Evolutionary conservation across 805 yeast species (phyloP), one percentile per base, ranked within the genome.

Genomic region (Deakozyma indianensis): DNA sequence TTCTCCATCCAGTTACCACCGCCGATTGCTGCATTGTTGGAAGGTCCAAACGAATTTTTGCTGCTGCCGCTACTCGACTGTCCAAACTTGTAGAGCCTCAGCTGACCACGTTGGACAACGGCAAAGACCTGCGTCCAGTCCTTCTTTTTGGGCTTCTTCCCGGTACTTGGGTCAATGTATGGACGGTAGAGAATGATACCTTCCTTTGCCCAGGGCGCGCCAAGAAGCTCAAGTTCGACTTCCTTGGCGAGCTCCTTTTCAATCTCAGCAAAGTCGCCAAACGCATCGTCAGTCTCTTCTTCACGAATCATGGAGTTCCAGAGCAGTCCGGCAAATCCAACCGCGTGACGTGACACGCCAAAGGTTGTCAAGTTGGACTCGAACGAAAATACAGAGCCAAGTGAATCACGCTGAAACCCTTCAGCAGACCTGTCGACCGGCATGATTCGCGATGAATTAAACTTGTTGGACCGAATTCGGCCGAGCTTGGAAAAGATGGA

Each of bases 191-290:
- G 67, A 44, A 47, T 21, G 43, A 41, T 23, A 1, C 92, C 90
- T 61, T 82, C 90, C 56, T 82, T 79, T 47, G 78, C 69, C 76
- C 84, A 82, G 1, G 92, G 90, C 0, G 88, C 77, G 1, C 90
- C 90, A 44, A 71, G 70, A 41, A 77, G 65, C 54, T 79, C 87
- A 47, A 80, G 64, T 32, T 73, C 74, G 51, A 74, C 68, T 58
- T 80, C 86, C 47, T 69, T 71, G 25, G 70, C 70, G 51, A 71
- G 71, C 51, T 64, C 68, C 22, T 51, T 45, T 41, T 58, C 61
- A 22, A 57, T 50, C 24, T 50, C 50, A 7, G 51, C 53, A 35
- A 57, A 56, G 41, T 57, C 57, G 22, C 51, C 55, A 46, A 56
- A 55, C n/a, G 49, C 47, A 24, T 49, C 55, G 21, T 52, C 55